Base-by-base conservation (phyloP, 371 early-diverging fungal genomes). In the Blyttiomyces sp. region DNA sequence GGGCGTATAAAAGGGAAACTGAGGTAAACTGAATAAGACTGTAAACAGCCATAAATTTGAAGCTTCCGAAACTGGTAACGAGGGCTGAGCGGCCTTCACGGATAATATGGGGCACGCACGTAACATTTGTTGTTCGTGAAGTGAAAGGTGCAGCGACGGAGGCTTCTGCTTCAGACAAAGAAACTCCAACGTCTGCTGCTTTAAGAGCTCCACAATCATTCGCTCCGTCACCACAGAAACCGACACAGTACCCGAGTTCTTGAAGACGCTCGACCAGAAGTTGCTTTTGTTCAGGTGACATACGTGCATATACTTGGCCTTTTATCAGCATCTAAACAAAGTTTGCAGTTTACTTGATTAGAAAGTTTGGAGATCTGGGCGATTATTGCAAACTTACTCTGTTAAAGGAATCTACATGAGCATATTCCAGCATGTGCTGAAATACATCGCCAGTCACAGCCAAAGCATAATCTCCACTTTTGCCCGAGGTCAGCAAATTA, bases 171-270 rank as follows among this genome's bases (percentile, higher is more conserved):
- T 96, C 93, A 5, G 94, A 93, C 30, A 99, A 73, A 17, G 98
- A 94, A 17, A 99, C 75, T 1, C 99, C 99, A 30, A 99, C 94
- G 74, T 98, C 98, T 7, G 99, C 99, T 27, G 92, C 92, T 55
- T 92, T 92, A 16, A 99, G 80, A 2, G 99, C 99, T 23, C 96
- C 98, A 78, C 96, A 96, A 74, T 99, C 99, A 68, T 99, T 99
- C 32, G 99, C 99, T 6, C 99, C 99, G 78, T 99, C 99, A n/a
- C 99, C 99, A 75, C 94, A 94, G 62, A 98, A 96, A 0, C 94
- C 93, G 6, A 92, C 89, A 64, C 89, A 90, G 72, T 96, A 93
- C 4, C 91, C 96, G 31, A 96, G 76, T 13, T 76, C 80, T 72
- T 96, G 95, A 24, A 96, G 75, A 42, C 83, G 82, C 63, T 91